These are phyloP conservation scores for Fusarium albosuccineum DNA, from an alignment of 2,329 filamentous ascomycete species.

Conservation along the genomic window DNA sequence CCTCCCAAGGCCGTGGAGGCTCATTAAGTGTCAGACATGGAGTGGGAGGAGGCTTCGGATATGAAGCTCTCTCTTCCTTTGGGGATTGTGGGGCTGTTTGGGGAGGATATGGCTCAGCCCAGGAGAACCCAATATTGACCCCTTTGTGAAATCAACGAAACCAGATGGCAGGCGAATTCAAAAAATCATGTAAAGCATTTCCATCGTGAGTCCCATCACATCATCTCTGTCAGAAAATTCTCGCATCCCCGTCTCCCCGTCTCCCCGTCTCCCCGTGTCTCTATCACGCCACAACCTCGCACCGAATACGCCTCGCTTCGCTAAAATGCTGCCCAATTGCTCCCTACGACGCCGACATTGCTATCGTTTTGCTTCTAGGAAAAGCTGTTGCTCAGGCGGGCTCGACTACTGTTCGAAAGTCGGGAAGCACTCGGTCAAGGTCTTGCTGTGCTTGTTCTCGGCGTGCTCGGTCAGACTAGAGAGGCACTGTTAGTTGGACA, in stretches of 20 bases:
- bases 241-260: conserved; percentile 5
- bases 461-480: conserved; percentile 77
- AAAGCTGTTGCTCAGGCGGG: not conserved
- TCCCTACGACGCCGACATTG: conserved; percentile 21
- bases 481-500: conserved; percentile 24
- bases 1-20: conserved; percentile 48
- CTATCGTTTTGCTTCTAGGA: not conserved
- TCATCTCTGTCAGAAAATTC: conserved; percentile 16
- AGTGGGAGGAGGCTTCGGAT: not conserved
- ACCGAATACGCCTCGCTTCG: conserved; percentile 38
- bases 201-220: conserved; percentile 33
- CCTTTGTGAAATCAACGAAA: not conserved
- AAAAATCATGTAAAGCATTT: conserved; percentile 38
- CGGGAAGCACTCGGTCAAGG: conserved; percentile 78
- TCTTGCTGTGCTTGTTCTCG: conserved; percentile 81
- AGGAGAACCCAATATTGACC: not conserved
- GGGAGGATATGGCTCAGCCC: not conserved
- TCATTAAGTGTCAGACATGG: conserved; percentile 41
- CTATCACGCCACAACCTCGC: conserved; percentile 31
- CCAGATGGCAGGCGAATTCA: conserved; percentile 16
- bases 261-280: conserved; percentile 11
- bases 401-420: conserved; percentile 50
- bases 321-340: conserved; percentile 29
- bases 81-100: not conserved
- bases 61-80: not conserved